Base-by-base conservation (phyloP, 306 rosid species). In the Ziziphus jujuba region DNA sequence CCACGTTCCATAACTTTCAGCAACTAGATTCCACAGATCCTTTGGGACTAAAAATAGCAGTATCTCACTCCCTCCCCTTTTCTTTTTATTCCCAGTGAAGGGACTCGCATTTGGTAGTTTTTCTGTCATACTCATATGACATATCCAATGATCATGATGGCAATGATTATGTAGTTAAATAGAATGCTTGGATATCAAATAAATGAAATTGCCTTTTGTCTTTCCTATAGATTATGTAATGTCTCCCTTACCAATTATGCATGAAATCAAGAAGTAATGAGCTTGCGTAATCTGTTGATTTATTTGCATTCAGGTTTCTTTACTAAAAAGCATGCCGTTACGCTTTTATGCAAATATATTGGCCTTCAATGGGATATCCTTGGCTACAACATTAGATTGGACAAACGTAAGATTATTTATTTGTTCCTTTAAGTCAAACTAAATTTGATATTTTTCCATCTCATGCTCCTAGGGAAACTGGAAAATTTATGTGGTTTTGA, bases 311-410 rank as follows among this genome's bases (percentile, higher is more conserved):
- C 72, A 84, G 89, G 87, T 81, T 59, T 81, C 79, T 40, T 59
- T 84, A 50, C 71, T 84, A 71, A 73, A 64, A 72, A 75, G 84
- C 81, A 5, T 67, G 45, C 87, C 87, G 5, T 64, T 84, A 28
- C 89, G 87, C 63, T 75, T 84, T 49, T 70, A 58, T 9, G 87
- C 84, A 47, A 84, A 81, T 45, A 63, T 28, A 23, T 19, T 84
- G 55, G 73, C 84, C 52, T 84, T 84, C 82, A 70, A 71, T 23
- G 49, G 35, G 22, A 72, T 81, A 63, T 70, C 84, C 2, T 72
- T 84, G 36, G 55, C 84, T 45, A 77, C 78, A 59, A 73, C 67
- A 70, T 66, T 84, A 9, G 89, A 84, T 49, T 84, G 87, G 89
- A 81, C 87, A 19, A 81, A 81, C 38, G 89, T 84, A 76, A 79